Evolutionary conservation across 176 grass and related monocot species (phyloP).

Genomic region (Urochloa ruziziensis): DNA sequence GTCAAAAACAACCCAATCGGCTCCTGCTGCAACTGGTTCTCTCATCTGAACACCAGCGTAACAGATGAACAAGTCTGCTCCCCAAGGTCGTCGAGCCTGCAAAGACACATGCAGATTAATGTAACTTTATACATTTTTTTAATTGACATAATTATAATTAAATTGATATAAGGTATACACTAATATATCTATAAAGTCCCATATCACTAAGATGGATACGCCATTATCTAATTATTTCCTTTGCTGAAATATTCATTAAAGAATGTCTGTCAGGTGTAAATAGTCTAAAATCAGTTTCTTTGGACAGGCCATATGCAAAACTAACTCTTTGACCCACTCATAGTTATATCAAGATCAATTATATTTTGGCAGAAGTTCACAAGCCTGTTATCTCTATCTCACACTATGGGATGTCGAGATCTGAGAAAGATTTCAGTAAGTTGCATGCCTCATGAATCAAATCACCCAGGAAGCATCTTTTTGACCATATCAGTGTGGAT

Average conservation of each 20-base stretch:
- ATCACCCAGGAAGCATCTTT: background rate
- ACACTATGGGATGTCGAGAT: background rate
- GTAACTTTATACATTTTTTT: background rate
- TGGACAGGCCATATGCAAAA: too few relatives aligned
- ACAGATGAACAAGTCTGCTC: conserved; percentile 82
- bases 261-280: too few relatives aligned
- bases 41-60: conserved; percentile 88
- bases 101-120: background rate
- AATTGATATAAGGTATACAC: background rate
- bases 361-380: background rate
- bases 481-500: background rate
- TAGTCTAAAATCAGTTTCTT: too few relatives aligned
- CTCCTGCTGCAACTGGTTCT: conserved; percentile 58
- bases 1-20: conserved; percentile 77
- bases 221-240: too few relatives aligned
- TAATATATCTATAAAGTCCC: background rate
- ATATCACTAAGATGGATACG: background rate
- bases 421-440: background rate
- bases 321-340: background rate
- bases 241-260: too few relatives aligned
- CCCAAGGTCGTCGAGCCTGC: conserved; percentile 74
- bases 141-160: background rate
- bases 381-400: background rate
- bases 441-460: background rate
- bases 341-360: background rate